These are phyloP conservation scores for Fusarium pseudograminearum DNA, from an alignment of 2,329 filamentous ascomycete genomes.

Conservation along the genomic window DNA sequence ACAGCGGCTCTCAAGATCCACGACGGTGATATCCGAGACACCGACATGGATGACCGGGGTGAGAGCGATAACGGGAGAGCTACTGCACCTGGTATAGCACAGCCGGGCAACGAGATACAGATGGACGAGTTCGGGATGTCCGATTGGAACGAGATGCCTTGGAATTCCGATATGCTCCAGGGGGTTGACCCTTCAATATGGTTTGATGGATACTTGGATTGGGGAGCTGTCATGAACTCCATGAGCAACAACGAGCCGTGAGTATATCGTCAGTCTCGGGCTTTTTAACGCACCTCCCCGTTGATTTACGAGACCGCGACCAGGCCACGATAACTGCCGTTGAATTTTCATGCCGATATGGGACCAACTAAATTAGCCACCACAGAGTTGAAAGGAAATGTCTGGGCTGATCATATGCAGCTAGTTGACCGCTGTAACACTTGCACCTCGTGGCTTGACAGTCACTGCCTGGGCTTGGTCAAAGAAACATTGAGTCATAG, in stretches of 20 bases:
- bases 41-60: conserved; percentile 22
- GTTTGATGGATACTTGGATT: conserved; percentile 54
- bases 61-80: conserved; percentile 4
- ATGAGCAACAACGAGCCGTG: conserved; percentile 47
- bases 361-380: background rate
- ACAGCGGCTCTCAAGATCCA: conserved; percentile 45
- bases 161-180: conserved; percentile 51
- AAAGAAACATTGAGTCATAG: background rate
- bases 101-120: conserved; percentile 26
- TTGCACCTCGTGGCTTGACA: background rate
- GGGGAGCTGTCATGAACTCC: conserved; percentile 51
- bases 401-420: background rate
- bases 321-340: background rate
- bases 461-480: background rate
- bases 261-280: background rate
- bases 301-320: background rate
- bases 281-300: no score
- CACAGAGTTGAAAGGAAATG: background rate
- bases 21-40: conserved; percentile 32
- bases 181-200: conserved; percentile 52
- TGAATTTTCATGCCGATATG: background rate
- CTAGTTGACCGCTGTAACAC: background rate
- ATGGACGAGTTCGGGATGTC: conserved; percentile 43
- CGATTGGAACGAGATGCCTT: conserved; percentile 48
- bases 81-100: background rate